Base-by-base conservation (phyloP, 805 yeast species). In the Sugiyamaella floridensis region DNA sequence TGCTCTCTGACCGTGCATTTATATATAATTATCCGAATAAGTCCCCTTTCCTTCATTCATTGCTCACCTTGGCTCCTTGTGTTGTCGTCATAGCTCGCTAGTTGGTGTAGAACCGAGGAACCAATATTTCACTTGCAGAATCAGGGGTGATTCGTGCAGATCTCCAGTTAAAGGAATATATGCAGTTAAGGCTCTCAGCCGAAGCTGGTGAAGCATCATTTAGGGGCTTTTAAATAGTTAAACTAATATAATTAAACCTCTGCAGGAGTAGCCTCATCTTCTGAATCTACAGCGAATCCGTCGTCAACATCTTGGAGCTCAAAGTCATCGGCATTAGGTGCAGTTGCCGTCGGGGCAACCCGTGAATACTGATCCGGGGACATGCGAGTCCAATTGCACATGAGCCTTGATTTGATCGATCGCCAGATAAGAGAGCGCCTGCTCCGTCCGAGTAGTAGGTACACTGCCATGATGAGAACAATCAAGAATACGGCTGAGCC, bases 401-500 rank as follows among this genome's bases (percentile, higher is more conserved):
- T 42, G 32, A 55, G 32, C n/a, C 57, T 49, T 11, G 58, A 46
- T 34, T 50, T 49, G 28, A 63, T 18, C 16, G 58, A 54, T 32
- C 54, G 55, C 57, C 58, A 54, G 37, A 64, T 55, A 3, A 55
- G 50, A 26, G 34, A 29, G 6, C 66, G 56, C 40, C 58, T 51
- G 15, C 54, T 42, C 46, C 59, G 64, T 1, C 77, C 76, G 44
- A 73, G 56, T n/a, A 73, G 55, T 15, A 73, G 55, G 47, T 66
- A 72, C 0, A 59, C 67, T 10, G 71, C 60, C 6, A 66, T 58
- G 9, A 60, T 40, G 22, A 73, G 54, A 10, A 69, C 60, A 2
- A 60, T 48, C 15, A 73, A 51, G 53, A 73, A 68, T 4, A 68
- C 57, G 14, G 71, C 34, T 0, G 73, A 71, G 0, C 77, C 77